Evolutionary conservation across 352 stramenopile species (phyloP).

Genomic region (Peronospora belbahrii): DNA sequence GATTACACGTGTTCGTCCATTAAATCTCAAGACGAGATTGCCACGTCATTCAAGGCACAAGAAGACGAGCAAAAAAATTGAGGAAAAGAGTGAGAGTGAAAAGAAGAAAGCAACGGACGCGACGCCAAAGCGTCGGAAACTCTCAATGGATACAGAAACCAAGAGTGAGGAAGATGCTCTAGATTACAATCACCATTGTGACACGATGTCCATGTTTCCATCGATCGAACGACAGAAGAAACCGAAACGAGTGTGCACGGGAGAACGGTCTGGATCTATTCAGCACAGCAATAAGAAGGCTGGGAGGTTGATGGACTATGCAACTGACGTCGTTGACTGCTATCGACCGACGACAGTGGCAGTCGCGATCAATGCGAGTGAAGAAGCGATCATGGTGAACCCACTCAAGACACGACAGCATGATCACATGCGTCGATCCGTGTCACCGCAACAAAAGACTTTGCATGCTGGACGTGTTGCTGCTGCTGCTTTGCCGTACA

Average conservation of each 20-base stretch:
- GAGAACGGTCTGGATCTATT: conserved; percentile 23
- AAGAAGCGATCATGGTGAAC: conserved; percentile 23
- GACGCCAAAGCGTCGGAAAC: conserved; percentile 35
- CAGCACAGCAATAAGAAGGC: conserved; percentile 15
- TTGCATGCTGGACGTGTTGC: conserved; percentile 11
- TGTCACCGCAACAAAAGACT: conserved; percentile 21
- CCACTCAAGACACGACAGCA: conserved; percentile 21
- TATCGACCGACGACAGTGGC: conserved; percentile 20
- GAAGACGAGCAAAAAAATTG: conserved; percentile 39
- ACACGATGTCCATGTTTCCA: conserved; percentile 21
- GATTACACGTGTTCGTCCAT: too few species aligned
- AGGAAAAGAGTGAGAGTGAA: conserved; percentile 14
- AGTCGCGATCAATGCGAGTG: conserved; percentile 13
- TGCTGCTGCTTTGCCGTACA: conserved; percentile 26
- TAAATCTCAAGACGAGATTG: too few species aligned
- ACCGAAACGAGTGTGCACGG: conserved; percentile 18
- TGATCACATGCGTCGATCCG: conserved; percentile 11
- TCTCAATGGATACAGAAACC: conserved; percentile 25
- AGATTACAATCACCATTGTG: conserved; percentile 8
- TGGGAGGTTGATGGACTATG: conserved; percentile 2
- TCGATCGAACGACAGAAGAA: conserved; percentile 28
- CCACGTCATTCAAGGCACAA: too few species aligned
- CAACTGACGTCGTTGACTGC: conserved; percentile 12
- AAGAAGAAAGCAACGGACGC: conserved; percentile 20
- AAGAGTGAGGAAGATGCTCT: conserved; percentile 12